These are phyloP conservation scores for Phytophthora macrochlamydospora DNA, from an alignment of 352 stramenopile species.

Conservation along the genomic window DNA sequence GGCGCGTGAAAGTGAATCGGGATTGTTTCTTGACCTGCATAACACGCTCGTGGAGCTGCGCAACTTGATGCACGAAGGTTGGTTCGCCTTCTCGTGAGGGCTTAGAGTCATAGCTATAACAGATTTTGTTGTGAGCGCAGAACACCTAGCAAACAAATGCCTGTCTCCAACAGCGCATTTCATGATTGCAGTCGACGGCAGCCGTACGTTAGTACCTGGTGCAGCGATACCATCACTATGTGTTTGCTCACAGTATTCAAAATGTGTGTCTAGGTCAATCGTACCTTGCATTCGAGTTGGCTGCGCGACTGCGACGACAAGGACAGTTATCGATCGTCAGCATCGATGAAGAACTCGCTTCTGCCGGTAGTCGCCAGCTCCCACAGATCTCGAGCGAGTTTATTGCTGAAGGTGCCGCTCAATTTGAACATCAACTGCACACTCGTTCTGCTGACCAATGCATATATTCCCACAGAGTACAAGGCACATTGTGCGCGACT, in stretches of 20 bases:
- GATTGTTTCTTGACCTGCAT: conserved; percentile 69
- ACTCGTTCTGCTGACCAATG: neutral
- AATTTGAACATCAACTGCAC: neutral
- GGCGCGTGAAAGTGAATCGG: conserved; percentile 63
- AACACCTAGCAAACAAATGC: conserved; percentile 41
- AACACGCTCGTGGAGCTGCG: conserved; percentile 38
- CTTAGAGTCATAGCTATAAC: neutral
- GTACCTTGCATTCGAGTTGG: conserved; percentile 62
- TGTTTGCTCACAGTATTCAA: no score
- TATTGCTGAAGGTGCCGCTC: conserved; percentile 47
- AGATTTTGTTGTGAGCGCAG: conserved; percentile 20
- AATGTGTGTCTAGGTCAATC: conserved; percentile 48
- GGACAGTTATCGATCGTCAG: conserved; percentile 49
- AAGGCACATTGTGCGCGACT: conserved; percentile 47
- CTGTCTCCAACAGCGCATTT: conserved; percentile 53
- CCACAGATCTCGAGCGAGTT: conserved; percentile 66
- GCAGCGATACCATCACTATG: no score
- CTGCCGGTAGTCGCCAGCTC: conserved; percentile 45
- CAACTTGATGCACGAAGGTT: conserved; percentile 34
- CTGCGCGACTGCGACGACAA: conserved; percentile 50
- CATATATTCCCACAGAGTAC: conserved; percentile 44
- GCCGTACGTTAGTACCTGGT: conserved; percentile 41
- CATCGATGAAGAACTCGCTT: conserved; percentile 49
- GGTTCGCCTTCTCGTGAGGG: neutral
- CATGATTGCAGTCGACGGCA: conserved; percentile 67